Evolutionary conservation across 2,329 filamentous ascomycete genomes (phyloP).

Genomic region (Verticillium zaregamsianum): DNA sequence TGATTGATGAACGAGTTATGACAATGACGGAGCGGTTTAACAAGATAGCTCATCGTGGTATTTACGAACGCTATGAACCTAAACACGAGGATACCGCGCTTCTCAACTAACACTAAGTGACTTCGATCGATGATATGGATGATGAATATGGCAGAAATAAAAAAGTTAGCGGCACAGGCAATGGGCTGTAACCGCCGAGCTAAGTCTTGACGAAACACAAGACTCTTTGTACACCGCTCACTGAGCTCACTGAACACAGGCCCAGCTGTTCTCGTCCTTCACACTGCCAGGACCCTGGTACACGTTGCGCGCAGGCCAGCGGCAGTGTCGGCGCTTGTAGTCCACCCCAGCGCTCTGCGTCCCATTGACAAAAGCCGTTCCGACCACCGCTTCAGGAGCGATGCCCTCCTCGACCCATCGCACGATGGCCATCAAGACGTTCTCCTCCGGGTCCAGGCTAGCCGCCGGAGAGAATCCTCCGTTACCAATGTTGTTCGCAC

Average conservation of each 20-base stretch:
- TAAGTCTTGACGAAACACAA: no score
- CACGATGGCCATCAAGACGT: constrained; percentile 40
- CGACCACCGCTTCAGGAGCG: constrained; percentile 35
- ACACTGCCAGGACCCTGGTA: constrained; percentile 16
- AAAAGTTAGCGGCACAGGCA: no score
- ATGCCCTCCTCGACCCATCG: constrained; percentile 39
- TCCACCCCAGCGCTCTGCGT: constrained; percentile 18
- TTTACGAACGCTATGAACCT: no score
- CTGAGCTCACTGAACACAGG: constrained; percentile 1
- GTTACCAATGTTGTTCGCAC: constrained; percentile 28
- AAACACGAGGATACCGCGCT: no score
- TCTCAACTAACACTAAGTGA: no score
- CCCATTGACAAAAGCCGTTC: constrained; percentile 26
- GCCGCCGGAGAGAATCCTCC: constrained; percentile 10
- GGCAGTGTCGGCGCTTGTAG: constrained; percentile 28
- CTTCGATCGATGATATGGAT: no score
- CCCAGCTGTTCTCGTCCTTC: constrained; percentile 14
- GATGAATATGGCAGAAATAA: no score
- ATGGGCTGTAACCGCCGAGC: no score
- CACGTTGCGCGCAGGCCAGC: constrained; percentile 26
- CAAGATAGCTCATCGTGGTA: no score
- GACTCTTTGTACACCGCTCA: neutral
- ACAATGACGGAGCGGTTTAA: no score
- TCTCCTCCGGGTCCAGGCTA: constrained; percentile 30
- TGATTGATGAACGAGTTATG: no score